These are phyloP conservation scores for Cladosporium sp. DNA, from an alignment of 2,329 filamentous ascomycete species.

Conservation along the genomic window DNA sequence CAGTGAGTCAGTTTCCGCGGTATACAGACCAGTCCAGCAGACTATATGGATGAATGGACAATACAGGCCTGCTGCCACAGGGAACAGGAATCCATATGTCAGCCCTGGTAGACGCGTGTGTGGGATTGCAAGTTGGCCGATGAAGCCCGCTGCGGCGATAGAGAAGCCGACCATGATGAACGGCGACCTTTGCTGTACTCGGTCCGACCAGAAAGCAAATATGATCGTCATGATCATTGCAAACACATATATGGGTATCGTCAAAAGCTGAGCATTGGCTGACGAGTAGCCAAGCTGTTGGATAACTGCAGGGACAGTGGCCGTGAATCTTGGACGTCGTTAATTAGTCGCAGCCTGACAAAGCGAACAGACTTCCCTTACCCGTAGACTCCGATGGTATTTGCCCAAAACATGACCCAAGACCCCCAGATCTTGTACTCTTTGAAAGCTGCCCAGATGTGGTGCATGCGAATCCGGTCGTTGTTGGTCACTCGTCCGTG, in stretches of 20 bases:
- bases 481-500: slow-evolving; percentile 22
- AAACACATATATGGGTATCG: slow-evolving; percentile 43
- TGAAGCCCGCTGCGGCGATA: slow-evolving; percentile 24
- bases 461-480: slow-evolving; percentile 39
- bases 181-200: slow-evolving; percentile 18
- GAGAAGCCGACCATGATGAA: slow-evolving; percentile 24
- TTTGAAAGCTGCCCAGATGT: slow-evolving; percentile 43
- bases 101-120: slow-evolving; percentile 43
- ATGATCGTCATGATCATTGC: slow-evolving; percentile 19
- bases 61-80: slow-evolving; percentile 57
- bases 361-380: slow-evolving; percentile 39
- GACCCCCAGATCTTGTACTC: slow-evolving; percentile 50
- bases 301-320: slow-evolving; percentile 58
- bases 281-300: slow-evolving; percentile 44
- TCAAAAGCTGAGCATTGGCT: slow-evolving; percentile 44
- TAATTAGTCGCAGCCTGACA: slow-evolving; percentile 18
- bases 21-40: slow-evolving; percentile 46
- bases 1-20: neutral
- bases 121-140: slow-evolving; percentile 48
- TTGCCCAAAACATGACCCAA: slow-evolving; percentile 31
- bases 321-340: slow-evolving; percentile 57
- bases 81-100: slow-evolving; percentile 55
- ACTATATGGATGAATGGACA: slow-evolving; percentile 49
- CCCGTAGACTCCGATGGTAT: slow-evolving; percentile 50
- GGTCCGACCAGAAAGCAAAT: slow-evolving; percentile 20